Evolutionary conservation across 1,139 yeast species (phyloP).

Genomic region (Debaryomycetaceae sp.): DNA sequence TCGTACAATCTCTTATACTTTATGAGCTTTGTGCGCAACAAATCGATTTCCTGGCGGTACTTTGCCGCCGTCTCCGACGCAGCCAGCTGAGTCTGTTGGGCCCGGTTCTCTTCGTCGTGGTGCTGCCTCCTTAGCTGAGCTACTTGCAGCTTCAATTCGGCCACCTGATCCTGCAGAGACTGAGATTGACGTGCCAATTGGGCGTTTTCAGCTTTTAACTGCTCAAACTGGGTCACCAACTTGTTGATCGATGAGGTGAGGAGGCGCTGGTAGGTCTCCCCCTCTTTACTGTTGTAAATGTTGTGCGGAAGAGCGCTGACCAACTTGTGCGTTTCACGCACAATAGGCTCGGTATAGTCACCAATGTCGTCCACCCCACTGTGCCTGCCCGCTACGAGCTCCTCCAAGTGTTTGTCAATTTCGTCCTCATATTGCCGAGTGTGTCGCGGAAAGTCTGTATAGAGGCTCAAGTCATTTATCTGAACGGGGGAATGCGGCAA

Average conservation of each 20-base stretch:
- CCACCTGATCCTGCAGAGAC: neutral
- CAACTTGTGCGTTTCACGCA: conserved; percentile 27
- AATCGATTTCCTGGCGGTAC: conserved; percentile 19
- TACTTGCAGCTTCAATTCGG: neutral
- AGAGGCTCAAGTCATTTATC: too few relatives aligned
- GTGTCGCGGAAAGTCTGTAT: too few relatives aligned
- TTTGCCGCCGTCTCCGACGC: neutral
- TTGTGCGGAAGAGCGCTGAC: conserved; percentile 22
- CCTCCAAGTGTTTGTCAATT: neutral
- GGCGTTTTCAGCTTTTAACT: too few relatives aligned
- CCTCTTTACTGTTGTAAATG: conserved; percentile 19
- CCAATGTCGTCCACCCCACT: conserved; percentile 12
- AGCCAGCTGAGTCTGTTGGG: neutral
- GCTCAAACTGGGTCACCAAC: conserved; percentile 19
- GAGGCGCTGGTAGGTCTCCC: conserved; percentile 21
- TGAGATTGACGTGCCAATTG: too few relatives aligned
- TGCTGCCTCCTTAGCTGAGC: neutral
- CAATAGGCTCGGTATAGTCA: conserved; percentile 20
- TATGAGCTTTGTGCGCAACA: conserved; percentile 29
- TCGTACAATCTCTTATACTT: conserved; percentile 32
- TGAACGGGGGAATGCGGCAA: too few relatives aligned
- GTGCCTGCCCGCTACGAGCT: conserved; percentile 1
- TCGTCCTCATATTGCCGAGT: neutral
- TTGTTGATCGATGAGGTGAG: conserved; percentile 21
- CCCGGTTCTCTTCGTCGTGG: neutral